Evolutionary conservation across 176 grass and related monocot species (phyloP).

Genomic region (Musa itinerans): DNA sequence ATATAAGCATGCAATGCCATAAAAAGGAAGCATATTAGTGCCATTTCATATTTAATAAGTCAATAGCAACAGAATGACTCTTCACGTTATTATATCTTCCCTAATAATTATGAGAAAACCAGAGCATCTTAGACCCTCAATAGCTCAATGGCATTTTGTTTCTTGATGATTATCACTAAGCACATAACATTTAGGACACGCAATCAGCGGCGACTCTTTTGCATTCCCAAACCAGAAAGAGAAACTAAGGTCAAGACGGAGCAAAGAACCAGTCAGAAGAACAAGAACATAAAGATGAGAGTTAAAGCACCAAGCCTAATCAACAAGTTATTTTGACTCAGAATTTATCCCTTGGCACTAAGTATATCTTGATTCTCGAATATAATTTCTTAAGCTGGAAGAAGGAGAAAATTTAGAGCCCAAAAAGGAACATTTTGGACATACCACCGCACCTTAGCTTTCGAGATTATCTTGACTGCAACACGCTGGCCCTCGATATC

Average conservation of each 20-base stretch:
- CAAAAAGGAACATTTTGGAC: not conserved
- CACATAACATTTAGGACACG: not conserved
- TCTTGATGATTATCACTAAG: not conserved
- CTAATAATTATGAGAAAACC: not conserved
- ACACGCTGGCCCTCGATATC: slow-evolving; percentile 5
- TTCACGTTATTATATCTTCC: not conserved
- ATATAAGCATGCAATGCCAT: not conserved
- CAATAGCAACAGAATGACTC: not conserved
- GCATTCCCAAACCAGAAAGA: not conserved
- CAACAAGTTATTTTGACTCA: too few species aligned
- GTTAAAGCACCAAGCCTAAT: not conserved
- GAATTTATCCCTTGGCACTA: too few species aligned
- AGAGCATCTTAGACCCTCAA: not conserved
- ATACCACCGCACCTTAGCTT: slow-evolving; percentile 19
- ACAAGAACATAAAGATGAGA: not conserved
- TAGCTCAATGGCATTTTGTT: too few species aligned
- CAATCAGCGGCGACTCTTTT: not conserved
- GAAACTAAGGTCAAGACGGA: not conserved
- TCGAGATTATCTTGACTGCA: slow-evolving; percentile 19
- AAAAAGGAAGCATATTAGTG: not conserved
- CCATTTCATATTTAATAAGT: not conserved
- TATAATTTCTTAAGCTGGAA: too few species aligned
- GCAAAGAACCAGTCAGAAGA: not conserved
- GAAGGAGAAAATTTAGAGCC: too few species aligned
- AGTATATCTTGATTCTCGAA: too few species aligned